Percentiles rank a stretch among this genome's conserved stretches.
Evolutionary conservation across 306 rosid species (phyloP).

Genomic region (Oxytropis ochrocephala): DNA sequence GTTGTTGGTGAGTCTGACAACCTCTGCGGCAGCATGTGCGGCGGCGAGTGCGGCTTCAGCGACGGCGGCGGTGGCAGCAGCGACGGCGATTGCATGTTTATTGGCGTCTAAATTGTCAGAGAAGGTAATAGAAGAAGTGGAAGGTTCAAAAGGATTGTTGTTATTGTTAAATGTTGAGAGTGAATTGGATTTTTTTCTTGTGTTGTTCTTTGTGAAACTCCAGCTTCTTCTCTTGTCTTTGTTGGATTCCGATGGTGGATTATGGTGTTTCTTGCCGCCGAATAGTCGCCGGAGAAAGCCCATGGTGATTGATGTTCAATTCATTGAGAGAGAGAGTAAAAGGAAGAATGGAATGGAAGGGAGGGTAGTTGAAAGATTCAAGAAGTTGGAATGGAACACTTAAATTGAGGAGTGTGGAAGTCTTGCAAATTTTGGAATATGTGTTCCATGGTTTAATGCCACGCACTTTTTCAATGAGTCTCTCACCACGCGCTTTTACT

Average conservation of each 20-base stretch:
- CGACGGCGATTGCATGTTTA: slow-evolving; percentile 87
- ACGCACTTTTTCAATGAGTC: background rate
- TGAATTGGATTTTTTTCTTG: background rate
- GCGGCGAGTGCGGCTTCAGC: slow-evolving; percentile 94
- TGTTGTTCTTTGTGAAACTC: slow-evolving; percentile 29
- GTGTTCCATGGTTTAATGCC: background rate
- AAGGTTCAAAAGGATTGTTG: background rate
- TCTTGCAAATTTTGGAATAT: slow-evolving; percentile 4
- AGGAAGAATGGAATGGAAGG: background rate
- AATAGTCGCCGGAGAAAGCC: slow-evolving; percentile 89
- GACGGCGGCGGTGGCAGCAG: slow-evolving; percentile 86
- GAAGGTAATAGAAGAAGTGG: slow-evolving; percentile 2
- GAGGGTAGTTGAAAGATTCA: background rate
- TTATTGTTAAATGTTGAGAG: background rate
- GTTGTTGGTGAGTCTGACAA: slow-evolving; percentile 49
- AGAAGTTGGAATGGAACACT: slow-evolving; percentile 2
- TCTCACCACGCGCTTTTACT: slow-evolving; percentile 10
- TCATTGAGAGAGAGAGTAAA: slow-evolving; percentile 20
- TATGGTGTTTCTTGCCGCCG: slow-evolving; percentile 38
- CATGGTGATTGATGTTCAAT: slow-evolving; percentile 56
- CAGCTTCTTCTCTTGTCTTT: slow-evolving; percentile 36
- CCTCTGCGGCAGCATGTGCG: slow-evolving; percentile 92
- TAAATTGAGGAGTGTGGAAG: slow-evolving; percentile 6
- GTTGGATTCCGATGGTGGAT: background rate
- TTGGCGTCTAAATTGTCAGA: slow-evolving; percentile 43